Conservation (phyloP, 352 stramenopile species). For the Phytophthora syringae region DNA sequence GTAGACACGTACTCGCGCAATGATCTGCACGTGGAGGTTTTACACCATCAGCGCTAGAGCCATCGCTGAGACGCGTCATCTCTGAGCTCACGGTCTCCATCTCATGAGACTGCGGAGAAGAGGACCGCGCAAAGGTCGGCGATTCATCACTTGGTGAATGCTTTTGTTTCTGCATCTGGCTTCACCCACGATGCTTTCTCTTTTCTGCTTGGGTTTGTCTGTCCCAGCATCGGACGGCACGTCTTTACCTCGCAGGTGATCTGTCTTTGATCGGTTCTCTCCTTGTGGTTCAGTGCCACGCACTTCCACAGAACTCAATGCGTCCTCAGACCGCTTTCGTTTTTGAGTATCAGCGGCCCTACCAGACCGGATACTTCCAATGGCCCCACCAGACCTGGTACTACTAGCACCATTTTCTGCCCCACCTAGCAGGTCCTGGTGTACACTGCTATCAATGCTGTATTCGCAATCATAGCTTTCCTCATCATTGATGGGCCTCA, state of each 20-base stretch:
- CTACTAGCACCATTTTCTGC: neutral
- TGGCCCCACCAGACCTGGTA: conserved; percentile 5
- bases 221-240: neutral
- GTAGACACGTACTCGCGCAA: conserved; percentile 6
- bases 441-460: neutral
- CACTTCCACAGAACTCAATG: neutral
- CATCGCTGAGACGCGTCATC: neutral
- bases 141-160: no score
- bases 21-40: neutral
- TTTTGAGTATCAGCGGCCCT: neutral
- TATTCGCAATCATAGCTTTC: neutral
- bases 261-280: no score
- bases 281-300: conserved; percentile 2
- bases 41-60: neutral
- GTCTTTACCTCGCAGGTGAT: neutral
- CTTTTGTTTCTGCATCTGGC: neutral
- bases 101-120: neutral
- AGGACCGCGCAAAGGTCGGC: conserved; percentile 1
- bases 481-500: neutral
- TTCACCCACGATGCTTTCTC: neutral
- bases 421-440: conserved; percentile 7
- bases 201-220: neutral
- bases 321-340: no score
- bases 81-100: conserved; percentile 6
- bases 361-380: neutral